phyloP scores from a whole-genome alignment of 768 basidiomycete species.

The Sporobolomyces pararoseus region DNA sequence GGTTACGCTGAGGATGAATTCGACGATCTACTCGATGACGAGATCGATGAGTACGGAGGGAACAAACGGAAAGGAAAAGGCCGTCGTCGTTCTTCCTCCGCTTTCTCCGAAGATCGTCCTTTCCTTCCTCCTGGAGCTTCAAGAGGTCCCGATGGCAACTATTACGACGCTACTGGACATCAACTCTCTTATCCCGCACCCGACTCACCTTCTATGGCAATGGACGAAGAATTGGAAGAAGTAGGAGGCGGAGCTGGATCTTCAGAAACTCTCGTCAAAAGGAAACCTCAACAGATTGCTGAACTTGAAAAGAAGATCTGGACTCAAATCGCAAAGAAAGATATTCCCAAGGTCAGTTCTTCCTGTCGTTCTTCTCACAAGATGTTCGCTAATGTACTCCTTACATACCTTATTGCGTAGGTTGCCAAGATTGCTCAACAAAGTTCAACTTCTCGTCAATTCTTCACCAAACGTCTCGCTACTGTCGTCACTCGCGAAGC shows the following conservation, averaged over 20 bases:
- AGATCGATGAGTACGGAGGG: constrained; percentile 15
- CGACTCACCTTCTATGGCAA: constrained; percentile 2
- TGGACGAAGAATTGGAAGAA: constrained; percentile 5
- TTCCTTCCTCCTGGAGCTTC: constrained; percentile 32
- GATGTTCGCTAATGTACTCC: not conserved
- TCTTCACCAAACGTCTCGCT: constrained; percentile 71
- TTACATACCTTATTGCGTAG: constrained; percentile 49
- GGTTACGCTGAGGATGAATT: constrained; percentile 36
- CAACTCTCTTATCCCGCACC: constrained; percentile 2
- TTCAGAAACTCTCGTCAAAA: constrained; percentile 10
- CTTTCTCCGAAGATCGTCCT: constrained; percentile 50
- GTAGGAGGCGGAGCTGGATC: not conserved
- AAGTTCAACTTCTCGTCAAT: constrained; percentile 64
- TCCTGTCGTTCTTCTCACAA: not conserved
- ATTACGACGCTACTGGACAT: constrained; percentile 18
- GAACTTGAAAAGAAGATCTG: constrained; percentile 84
- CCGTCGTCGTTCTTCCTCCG: constrained; percentile 53
- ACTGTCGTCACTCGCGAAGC: constrained; percentile 72
- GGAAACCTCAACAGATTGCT: constrained; percentile 54
- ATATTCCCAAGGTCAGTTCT: constrained; percentile 68
- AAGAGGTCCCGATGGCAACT: constrained; percentile 14
- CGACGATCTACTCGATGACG: constrained; percentile 30
- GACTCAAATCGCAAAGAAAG: constrained; percentile 78
- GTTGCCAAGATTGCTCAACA: constrained; percentile 72
- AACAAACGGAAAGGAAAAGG: constrained; percentile 44